Conservation (phyloP, 228 moss, liverwort and hornwort genomes). For the Sphagnum fallax region DNA sequence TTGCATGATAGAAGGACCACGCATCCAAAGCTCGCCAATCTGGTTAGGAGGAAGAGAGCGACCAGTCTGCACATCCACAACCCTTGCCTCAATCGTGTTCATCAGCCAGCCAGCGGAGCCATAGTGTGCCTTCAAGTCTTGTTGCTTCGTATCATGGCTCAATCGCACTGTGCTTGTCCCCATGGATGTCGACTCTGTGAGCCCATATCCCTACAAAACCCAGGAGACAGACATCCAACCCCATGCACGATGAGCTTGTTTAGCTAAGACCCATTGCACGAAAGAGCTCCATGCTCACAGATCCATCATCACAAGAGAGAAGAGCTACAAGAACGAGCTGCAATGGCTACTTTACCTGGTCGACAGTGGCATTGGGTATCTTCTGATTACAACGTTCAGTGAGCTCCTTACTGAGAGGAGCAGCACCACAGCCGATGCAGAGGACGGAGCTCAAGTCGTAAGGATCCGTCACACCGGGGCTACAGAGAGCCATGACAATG, state of each 20-base stretch:
- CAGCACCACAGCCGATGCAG: slow-evolving; percentile 65
- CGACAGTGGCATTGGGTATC: slow-evolving; percentile 40
- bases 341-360: slow-evolving; percentile 21
- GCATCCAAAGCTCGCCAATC: slow-evolving; percentile 66
- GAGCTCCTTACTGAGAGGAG: slow-evolving; percentile 71
- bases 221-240: background rate
- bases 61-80: slow-evolving; percentile 37
- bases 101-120: slow-evolving; percentile 55
- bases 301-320: background rate
- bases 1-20: slow-evolving; percentile 67
- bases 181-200: slow-evolving; percentile 51
- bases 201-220: slow-evolving; percentile 54
- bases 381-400: slow-evolving; percentile 37
- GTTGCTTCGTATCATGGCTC: no score
- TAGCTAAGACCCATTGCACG: background rate
- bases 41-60: slow-evolving; percentile 41
- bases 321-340: background rate
- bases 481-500: slow-evolving; percentile 54
- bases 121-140: slow-evolving; percentile 17
- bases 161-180: no score
- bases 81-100: slow-evolving; percentile 51
- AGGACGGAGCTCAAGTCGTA: slow-evolving; percentile 67
- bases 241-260: background rate
- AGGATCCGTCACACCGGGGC: slow-evolving; percentile 38
- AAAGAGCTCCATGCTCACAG: background rate